Base-by-base conservation (phyloP, 164 flowering plant species). In the Saururus chinensis region DNA sequence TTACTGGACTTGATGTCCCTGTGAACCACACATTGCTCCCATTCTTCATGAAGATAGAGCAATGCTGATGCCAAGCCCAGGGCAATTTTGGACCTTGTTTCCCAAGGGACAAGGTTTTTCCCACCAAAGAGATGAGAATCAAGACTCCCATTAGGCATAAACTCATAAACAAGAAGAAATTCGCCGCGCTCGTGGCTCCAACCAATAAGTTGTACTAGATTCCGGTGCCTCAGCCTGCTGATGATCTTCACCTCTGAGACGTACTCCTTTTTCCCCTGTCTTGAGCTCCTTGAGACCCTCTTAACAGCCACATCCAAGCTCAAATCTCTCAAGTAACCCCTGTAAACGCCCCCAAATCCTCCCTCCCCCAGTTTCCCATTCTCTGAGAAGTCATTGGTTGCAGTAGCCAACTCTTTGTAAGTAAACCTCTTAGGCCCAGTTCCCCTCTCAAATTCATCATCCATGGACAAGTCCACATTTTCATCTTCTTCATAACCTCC, bases 11-110 rank as follows among this genome's bases (percentile, higher is more conserved):
- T 81, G 35, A 81, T 71, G 63, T 81, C 83, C 35, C 85, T 65
- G 40, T 81, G 85, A 23, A 81, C 71, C 19, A 81, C 83, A 45
- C 78, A 75, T 53, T 81, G 85, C 52, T 81, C 85, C 76, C 85
- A 72, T 51, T 79, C 83, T 64, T 79, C 85, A 37, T 79, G 83
- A 14, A 81, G 69, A 68, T 81, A 79, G 16, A 79, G 72, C 68
- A 81, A 60, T 3, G 78, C 77, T 14, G 77, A 74, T 11, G 81
- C 83, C 66, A 81, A 49, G 0, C 85, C 83, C 13, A 63, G 70
- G 3, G 76, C 76, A 24, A 81, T 69, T 51, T 74, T 79, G 72
- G 72, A 70, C 66, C 85, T 68, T 19, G 67, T 59, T 6, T 42
- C 53, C 83, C 83, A 79, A 10, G 68, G 9, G 0, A 79, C 62